Conservation (phyloP, 31 red algal species). For the Odonthalia washingtoniensis region DNA sequence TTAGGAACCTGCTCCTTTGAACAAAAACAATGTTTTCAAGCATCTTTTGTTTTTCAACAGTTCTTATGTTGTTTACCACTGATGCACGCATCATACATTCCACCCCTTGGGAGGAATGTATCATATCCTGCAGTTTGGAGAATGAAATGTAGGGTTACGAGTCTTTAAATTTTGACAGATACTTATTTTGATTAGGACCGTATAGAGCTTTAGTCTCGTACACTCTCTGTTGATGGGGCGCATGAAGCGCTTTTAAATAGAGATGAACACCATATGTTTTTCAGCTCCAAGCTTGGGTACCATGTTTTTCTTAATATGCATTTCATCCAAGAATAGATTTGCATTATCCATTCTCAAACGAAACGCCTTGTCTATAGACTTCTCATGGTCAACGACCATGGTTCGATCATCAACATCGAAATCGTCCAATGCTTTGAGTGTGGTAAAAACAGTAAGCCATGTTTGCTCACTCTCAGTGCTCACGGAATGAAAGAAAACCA, state of each 20-base stretch:
- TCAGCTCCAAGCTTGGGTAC: too few species aligned
- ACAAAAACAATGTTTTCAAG: constrained; percentile 18
- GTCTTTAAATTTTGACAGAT: constrained; percentile 23
- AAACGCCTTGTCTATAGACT: too few species aligned
- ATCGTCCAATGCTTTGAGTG: too few species aligned
- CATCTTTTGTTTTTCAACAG: constrained; percentile 51
- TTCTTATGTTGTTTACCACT: constrained; percentile 38
- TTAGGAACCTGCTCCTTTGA: constrained; percentile 30
- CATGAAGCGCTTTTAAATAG: neutral
- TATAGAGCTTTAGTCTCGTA: neutral
- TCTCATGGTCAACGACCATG: too few species aligned
- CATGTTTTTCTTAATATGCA: too few species aligned
- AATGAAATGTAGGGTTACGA: constrained; percentile 27
- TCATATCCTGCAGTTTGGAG: constrained; percentile 3
- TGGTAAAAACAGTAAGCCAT: constrained; percentile 50
- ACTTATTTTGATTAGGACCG: neutral
- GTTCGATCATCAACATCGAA: too few species aligned
- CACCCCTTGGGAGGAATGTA: constrained; percentile 34
- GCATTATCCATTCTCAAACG: too few species aligned
- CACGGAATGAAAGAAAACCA: constrained; percentile 43
- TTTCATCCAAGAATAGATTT: too few species aligned
- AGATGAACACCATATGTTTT: too few species aligned
- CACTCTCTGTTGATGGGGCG: too few species aligned
- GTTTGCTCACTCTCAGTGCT: neutral
- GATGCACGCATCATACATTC: constrained; percentile 34